Conservation (phyloP, 345 rosid species). For the Gossypium mustelinum region DNA sequence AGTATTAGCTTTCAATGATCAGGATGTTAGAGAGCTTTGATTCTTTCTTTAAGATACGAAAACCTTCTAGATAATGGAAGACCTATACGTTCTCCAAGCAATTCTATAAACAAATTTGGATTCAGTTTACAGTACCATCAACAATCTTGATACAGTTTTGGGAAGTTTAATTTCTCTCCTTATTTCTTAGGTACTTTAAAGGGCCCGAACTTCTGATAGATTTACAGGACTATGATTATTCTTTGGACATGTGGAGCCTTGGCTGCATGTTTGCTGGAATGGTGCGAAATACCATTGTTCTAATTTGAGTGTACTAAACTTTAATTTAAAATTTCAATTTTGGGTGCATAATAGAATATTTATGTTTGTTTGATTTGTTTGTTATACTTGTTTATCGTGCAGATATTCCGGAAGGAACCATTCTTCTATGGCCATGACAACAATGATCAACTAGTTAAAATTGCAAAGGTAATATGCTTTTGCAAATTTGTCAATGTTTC, state of each 20-base stretch:
- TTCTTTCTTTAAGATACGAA: not conserved
- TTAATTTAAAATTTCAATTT: slow-evolving; percentile 3
- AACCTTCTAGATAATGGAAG: not conserved
- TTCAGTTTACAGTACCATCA: not conserved
- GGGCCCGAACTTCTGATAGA: slow-evolving; percentile 97
- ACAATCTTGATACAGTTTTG: slow-evolving; percentile 8
- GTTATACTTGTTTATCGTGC: slow-evolving; percentile 1
- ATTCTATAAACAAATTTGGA: not conserved
- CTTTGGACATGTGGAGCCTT: slow-evolving; percentile 99
- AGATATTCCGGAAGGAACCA: slow-evolving; percentile 96
- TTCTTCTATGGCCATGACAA: slow-evolving; percentile 98
- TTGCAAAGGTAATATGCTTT: slow-evolving; percentile 69
- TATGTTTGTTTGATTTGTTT: slow-evolving; percentile 15
- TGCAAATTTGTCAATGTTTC: slow-evolving; percentile 4
- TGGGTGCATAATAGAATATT: not conserved
- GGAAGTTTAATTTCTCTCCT: slow-evolving; percentile 5
- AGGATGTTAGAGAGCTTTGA: not conserved
- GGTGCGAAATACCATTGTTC: slow-evolving; percentile 43
- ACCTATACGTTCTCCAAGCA: not conserved
- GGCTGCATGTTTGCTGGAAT: slow-evolving; percentile 99
- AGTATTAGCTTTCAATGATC: not conserved
- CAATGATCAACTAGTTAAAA: slow-evolving; percentile 94
- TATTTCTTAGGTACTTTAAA: slow-evolving; percentile 65
- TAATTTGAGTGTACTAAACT: not conserved
- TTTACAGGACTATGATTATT: slow-evolving; percentile 95